Base-by-base conservation (phyloP, 441 rosid genomes). In the Aquilaria agallochum region DNA sequence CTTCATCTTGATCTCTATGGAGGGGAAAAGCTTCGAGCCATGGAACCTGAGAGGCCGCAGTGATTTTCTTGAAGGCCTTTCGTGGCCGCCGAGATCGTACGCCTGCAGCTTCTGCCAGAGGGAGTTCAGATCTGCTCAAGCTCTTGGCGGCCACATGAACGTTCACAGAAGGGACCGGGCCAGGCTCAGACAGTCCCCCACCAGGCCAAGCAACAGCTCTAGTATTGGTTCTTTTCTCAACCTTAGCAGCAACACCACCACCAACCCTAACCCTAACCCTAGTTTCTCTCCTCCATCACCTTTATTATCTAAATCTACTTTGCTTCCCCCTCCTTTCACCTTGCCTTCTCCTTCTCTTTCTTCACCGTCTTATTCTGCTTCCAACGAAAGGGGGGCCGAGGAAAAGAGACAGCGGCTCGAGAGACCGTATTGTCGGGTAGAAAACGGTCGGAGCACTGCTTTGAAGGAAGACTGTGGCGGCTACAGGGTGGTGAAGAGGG, bases 111-210 rank as follows among this genome's bases (percentile, higher is more conserved):
- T 89, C 78, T 91, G 94, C 78, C 82, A 83, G 64, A 84, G 96
- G 51, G 98, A 88, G 67, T 92, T 90, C 62, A 83, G 87, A 77
- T 90, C 97, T 45, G 97, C 98, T 70, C 98, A 93, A 75, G 98
- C 98, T 68, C 92, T 93, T 55, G 97, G 97, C 11, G 96, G 98
- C 12, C 97, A 90, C 80, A 94, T 94, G 98, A 94, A 94, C 67
- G 93, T 86, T 57, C 97, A 90, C 59, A 82, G 97, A 52, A 81
- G 97, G 72, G 98, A 90, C 76, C 83, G 97, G 53, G 98, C 97
- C 8, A 85, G 93, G 68, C 68, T 93, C 52, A 82, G 95, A 67
- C 81, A 79, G 68, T 90, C 85, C 9, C 78, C 86, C 34, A 65
- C 81, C 2, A 63, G 59, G 5, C 79, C 68, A 59, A 68, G 67